phyloP scores from a whole-genome alignment of 2,329 filamentous ascomycete genomes.

The Zasmidium cellare region DNA sequence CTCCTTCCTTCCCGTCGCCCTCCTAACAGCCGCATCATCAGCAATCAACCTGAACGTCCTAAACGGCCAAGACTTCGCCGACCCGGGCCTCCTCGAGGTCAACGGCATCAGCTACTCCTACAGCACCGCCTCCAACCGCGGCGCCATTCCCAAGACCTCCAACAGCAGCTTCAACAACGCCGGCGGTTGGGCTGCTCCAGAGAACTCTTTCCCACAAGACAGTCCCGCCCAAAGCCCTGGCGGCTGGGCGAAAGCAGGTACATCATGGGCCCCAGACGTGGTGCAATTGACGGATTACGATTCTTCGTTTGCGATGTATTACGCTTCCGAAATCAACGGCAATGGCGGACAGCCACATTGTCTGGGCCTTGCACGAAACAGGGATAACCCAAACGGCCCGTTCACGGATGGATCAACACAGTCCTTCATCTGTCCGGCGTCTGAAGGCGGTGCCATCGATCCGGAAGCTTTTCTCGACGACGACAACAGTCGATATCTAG shows the following conservation, averaged over 20 bases:
- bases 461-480: conserved; percentile 59
- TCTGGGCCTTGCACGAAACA: neutral
- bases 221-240: conserved; percentile 18
- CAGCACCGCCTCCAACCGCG: conserved; percentile 41
- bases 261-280: conserved; percentile 62
- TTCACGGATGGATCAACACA: conserved; percentile 6
- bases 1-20: neutral
- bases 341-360: neutral
- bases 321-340: conserved; percentile 20
- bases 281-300: conserved; percentile 38
- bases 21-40: neutral
- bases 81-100: conserved; percentile 53
- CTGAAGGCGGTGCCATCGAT: conserved; percentile 55
- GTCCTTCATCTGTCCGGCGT: conserved; percentile 24
- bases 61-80: conserved; percentile 50
- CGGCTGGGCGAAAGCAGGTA: conserved; percentile 12
- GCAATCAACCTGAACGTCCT: conserved; percentile 13
- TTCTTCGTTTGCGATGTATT: conserved; percentile 28
- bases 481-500: conserved; percentile 57
- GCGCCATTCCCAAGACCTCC: conserved; percentile 51
- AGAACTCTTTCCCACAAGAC: conserved; percentile 51
- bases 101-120: conserved; percentile 58
- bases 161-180: conserved; percentile 48
- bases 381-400: neutral
- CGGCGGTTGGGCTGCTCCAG: conserved; percentile 39